Evolutionary conservation across 176 grass and related monocot species (phyloP).

Genomic region (Aegilops sharonensis): DNA sequence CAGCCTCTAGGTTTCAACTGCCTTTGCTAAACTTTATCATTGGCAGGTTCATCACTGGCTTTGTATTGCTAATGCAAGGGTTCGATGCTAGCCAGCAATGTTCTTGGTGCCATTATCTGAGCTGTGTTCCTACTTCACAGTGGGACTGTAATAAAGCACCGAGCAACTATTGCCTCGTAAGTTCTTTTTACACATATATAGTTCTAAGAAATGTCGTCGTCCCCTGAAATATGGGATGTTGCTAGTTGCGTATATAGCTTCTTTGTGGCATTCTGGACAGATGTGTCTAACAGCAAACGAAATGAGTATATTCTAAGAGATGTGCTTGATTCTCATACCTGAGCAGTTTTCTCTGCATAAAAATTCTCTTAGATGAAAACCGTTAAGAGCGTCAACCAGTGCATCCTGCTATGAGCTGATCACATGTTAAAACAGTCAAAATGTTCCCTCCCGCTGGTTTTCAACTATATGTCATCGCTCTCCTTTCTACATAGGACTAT

Average conservation of each 20-base stretch:
- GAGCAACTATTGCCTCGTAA: constrained; percentile 60
- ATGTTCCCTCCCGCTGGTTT: constrained; percentile 1
- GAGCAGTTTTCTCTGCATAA: neutral
- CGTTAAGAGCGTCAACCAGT: neutral
- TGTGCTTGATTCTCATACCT: neutral
- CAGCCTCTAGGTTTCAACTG: neutral
- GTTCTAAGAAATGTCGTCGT: neutral
- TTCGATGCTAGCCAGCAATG: constrained; percentile 66
- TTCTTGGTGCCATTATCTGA: constrained; percentile 92
- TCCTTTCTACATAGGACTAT: constrained; percentile 10
- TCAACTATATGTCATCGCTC: neutral
- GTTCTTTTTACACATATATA: neutral
- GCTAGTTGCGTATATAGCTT: neutral
- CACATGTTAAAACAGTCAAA: constrained; percentile 10
- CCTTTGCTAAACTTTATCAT: constrained; percentile 37
- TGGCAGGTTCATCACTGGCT: constrained; percentile 70
- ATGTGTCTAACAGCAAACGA: neutral
- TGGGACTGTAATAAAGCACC: constrained; percentile 73
- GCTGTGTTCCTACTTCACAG: constrained; percentile 81
- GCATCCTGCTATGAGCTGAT: neutral
- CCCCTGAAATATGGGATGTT: neutral
- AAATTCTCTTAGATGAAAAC: neutral
- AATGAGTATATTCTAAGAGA: neutral
- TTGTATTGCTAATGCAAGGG: constrained; percentile 58
- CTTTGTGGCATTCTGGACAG: neutral